Percentiles rank a stretch among this genome's conserved stretches.
Conservation (phyloP, 495 filamentous ascomycete species). For the Aspergillus nidulans region DNA sequence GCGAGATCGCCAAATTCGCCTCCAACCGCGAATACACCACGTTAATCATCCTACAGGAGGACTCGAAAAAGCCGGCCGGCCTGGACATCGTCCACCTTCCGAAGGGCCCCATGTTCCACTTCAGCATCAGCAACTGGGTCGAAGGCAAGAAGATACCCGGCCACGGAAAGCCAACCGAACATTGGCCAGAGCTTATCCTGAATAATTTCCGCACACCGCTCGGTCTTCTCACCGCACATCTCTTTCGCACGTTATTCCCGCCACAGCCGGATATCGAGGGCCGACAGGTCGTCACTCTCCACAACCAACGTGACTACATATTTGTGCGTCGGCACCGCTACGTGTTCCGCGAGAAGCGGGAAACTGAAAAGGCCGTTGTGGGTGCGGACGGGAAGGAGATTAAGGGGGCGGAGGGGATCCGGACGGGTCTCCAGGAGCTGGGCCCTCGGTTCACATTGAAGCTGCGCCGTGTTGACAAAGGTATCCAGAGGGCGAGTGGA, state of each 20-base stretch:
- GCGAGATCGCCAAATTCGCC: constrained; percentile 86
- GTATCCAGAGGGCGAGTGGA: constrained; percentile 72
- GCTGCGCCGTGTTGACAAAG: constrained; percentile 85
- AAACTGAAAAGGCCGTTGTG: constrained; percentile 82
- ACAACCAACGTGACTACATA: constrained; percentile 96
- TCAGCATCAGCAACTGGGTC: constrained; percentile 78
- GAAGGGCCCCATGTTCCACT: constrained; percentile 81
- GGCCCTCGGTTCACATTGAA: constrained; percentile 84
- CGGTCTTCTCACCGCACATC: constrained; percentile 80
- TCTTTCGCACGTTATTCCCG: constrained; percentile 82
- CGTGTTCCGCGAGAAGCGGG: constrained; percentile 80
- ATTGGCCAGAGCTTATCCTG: constrained; percentile 88
- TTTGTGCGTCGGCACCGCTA: constrained; percentile 89
- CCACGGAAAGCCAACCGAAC: constrained; percentile 82
- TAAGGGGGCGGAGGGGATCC: constrained; percentile 74
- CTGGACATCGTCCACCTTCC: constrained; percentile 81
- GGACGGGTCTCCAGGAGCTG: constrained; percentile 79
- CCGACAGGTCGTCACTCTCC: constrained; percentile 82
- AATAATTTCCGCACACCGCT: constrained; percentile 95
- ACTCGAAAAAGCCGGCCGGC: constrained; percentile 71
- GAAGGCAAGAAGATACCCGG: constrained; percentile 79
- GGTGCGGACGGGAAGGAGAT: constrained; percentile 83
- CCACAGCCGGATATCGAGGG: constrained; percentile 75
- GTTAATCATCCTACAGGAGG: constrained; percentile 76
- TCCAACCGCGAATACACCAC: constrained; percentile 73